Conservation (phyloP, 305 asterid genomes). For the Rubia tinctorum region DNA sequence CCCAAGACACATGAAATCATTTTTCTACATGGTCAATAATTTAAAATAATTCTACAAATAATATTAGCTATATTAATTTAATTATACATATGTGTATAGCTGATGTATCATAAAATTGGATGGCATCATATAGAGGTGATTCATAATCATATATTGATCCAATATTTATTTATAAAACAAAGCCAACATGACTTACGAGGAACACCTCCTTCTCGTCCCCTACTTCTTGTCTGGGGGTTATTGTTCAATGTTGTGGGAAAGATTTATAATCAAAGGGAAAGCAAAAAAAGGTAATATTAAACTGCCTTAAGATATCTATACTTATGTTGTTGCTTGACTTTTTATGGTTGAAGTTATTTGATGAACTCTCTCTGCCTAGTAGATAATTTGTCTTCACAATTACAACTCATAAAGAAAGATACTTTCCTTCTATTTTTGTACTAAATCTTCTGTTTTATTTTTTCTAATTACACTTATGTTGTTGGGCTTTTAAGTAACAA, state of each 20-base stretch:
- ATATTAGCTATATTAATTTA: too few species aligned
- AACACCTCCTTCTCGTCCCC: conserved; percentile 28
- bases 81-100: too few species aligned
- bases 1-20: conserved; percentile 36
- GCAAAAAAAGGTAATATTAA: conserved; percentile 24
- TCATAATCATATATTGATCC: too few species aligned
- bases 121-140: too few species aligned
- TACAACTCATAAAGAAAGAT: conserved; percentile 26
- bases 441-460: too few species aligned
- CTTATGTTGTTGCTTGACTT: conserved; percentile 27
- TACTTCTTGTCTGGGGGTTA: conserved; percentile 49
- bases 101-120: too few species aligned
- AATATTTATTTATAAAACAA: conserved; percentile 15
- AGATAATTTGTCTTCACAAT: not conserved
- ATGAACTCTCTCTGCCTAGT: conserved; percentile 26
- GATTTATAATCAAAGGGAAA: conserved; percentile 27
- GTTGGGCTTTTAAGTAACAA: too few species aligned
- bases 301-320: conserved; percentile 43
- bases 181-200: conserved; percentile 32
- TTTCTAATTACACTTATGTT: too few species aligned
- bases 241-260: conserved; percentile 41
- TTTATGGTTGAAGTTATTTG: conserved; percentile 28
- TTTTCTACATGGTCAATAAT: not conserved
- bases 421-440: conserved; percentile 16
- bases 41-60: too few species aligned